Evolutionary conservation across 2,329 filamentous ascomycete species (phyloP).

Genomic region (Paraphoma sp.): DNA sequence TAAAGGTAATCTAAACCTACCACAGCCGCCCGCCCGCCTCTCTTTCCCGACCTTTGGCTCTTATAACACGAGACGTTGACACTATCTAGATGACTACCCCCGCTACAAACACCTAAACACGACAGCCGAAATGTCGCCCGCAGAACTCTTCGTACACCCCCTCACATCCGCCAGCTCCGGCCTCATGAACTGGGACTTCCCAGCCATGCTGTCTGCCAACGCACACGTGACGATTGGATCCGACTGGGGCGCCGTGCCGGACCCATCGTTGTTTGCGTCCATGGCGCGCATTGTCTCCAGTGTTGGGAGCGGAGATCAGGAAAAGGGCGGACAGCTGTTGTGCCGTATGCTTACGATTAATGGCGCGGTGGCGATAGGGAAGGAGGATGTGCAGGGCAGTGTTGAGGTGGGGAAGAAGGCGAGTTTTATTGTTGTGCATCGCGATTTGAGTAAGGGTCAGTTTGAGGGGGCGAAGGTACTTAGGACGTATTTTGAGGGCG

Average conservation of each 20-base stretch:
- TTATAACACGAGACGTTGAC: background rate
- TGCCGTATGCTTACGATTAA: slow-evolving; percentile 35
- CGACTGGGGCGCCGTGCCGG: slow-evolving; percentile 24
- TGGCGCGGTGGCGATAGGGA: slow-evolving; percentile 36
- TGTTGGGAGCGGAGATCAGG: slow-evolving; percentile 14
- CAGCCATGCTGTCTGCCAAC: slow-evolving; percentile 28
- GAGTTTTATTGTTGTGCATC: slow-evolving; percentile 40
- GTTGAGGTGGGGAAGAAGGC: slow-evolving; percentile 43
- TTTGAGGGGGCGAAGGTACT: slow-evolving; percentile 36
- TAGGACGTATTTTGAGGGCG: slow-evolving; percentile 38
- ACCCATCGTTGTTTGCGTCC: slow-evolving; percentile 20
- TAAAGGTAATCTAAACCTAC: too few species aligned
- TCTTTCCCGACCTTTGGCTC: too few species aligned
- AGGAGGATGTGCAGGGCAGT: slow-evolving; percentile 32
- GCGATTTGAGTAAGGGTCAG: slow-evolving; percentile 35
- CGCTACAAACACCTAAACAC: slow-evolving; percentile 36
- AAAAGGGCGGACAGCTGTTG: slow-evolving; percentile 15
- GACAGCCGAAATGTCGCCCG: slow-evolving; percentile 46
- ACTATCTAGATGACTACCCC: slow-evolving; percentile 27
- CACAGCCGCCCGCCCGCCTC: too few species aligned
- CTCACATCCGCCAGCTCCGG: slow-evolving; percentile 7
- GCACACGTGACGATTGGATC: slow-evolving; percentile 43
- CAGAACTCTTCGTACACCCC: slow-evolving; percentile 30
- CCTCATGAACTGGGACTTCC: slow-evolving; percentile 37
- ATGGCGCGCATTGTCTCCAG: slow-evolving; percentile 17